Evolutionary conservation across 2,329 filamentous ascomycete genomes (phyloP).

Genomic region (Phaeosphaeriaceae sp.): DNA sequence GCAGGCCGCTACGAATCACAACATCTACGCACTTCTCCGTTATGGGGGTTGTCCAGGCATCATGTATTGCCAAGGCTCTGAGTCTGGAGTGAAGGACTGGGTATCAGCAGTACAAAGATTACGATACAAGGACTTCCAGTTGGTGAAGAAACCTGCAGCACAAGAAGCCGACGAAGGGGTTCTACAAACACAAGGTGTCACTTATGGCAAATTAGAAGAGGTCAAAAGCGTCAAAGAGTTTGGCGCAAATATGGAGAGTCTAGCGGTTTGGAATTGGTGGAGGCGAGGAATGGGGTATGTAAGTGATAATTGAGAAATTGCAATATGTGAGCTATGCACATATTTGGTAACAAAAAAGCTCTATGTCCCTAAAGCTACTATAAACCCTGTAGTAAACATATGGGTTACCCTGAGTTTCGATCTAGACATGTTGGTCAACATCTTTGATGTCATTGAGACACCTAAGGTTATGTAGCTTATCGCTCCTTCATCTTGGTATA

Average conservation of each 20-base stretch:
- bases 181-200: conserved; percentile 1
- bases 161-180: conserved; percentile 22
- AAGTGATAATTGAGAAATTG: conserved; percentile 17
- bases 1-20: conserved; percentile 66
- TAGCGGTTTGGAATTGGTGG: conserved; percentile 70
- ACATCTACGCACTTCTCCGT: conserved; percentile 69
- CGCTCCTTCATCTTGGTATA: too few species aligned
- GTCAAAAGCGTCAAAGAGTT: conserved; percentile 70
- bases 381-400: not conserved
- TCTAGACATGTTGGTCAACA: too few species aligned
- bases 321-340: not conserved
- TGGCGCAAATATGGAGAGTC: conserved; percentile 64
- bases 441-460: too few species aligned
- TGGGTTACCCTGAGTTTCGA: too few species aligned
- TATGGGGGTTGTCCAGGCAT: conserved; percentile 74
- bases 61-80: conserved; percentile 76
- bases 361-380: not conserved
- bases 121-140: conserved; percentile 75
- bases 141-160: conserved; percentile 61
- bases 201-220: conserved; percentile 57
- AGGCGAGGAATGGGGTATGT: conserved; percentile 68
- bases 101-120: conserved; percentile 67
- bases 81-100: conserved; percentile 65
- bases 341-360: not conserved
- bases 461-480: too few species aligned